Percentiles rank a stretch among this genome's conserved stretches.
Evolutionary conservation across 352 stramenopile genomes (phyloP).

Genomic region (Elongisporangium senticosum): DNA sequence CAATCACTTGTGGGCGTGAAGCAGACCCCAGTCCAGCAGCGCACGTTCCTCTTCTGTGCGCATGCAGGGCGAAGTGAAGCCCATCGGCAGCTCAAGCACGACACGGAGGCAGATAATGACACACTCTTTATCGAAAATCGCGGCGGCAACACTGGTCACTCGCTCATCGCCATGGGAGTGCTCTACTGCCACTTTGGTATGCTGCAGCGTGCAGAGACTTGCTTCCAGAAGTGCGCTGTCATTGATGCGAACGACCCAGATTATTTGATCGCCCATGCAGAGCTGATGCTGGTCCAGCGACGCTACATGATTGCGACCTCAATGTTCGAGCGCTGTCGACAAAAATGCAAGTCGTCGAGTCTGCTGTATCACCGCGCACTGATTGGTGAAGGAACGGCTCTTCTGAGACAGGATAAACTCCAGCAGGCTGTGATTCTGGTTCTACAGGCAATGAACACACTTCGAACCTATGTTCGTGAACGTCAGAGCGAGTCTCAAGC

Average conservation of each 20-base stretch:
- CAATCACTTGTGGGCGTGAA: background rate
- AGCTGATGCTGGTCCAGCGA: constrained; percentile 41
- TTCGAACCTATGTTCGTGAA: constrained; percentile 18
- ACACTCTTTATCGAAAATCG: constrained; percentile 29
- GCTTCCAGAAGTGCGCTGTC: constrained; percentile 30
- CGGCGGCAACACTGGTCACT: constrained; percentile 20
- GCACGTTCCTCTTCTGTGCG: constrained; percentile 37
- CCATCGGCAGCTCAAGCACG: constrained; percentile 15
- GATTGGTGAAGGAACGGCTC: constrained; percentile 34
- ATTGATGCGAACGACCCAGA: constrained; percentile 25
- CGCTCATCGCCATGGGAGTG: constrained; percentile 38
- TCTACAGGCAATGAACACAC: constrained; percentile 32
- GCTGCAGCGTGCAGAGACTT: constrained; percentile 40
- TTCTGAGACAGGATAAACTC: constrained; percentile 35
- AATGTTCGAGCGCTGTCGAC: constrained; percentile 39
- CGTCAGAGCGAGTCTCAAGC: background rate
- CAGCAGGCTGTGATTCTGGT: constrained; percentile 32
- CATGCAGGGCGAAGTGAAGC: constrained; percentile 36
- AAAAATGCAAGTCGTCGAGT: constrained; percentile 14
- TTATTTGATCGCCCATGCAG: constrained; percentile 44
- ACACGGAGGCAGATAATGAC: constrained; percentile 28
- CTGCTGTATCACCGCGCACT: constrained; percentile 35
- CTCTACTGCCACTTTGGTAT: constrained; percentile 52
- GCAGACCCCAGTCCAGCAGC: constrained; percentile 8
- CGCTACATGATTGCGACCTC: constrained; percentile 18